Conservation (phyloP, 106 monocot species). For the Vanilla planifolia region DNA sequence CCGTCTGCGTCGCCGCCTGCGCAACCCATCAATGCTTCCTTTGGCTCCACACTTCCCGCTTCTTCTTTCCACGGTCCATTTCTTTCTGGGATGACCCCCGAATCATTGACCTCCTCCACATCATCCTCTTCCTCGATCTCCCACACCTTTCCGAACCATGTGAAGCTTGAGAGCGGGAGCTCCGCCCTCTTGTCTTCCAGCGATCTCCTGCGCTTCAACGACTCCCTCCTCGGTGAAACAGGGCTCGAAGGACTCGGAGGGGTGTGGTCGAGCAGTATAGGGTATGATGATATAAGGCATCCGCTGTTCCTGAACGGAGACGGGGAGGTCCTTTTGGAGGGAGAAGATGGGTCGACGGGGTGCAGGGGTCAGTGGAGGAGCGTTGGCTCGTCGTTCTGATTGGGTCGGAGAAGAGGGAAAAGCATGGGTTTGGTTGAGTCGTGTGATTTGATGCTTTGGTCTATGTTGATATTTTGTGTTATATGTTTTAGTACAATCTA, state of each 20-base stretch:
- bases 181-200: background rate
- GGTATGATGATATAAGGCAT: conserved; percentile 1
- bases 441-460: background rate
- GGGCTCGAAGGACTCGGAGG: background rate
- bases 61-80: background rate
- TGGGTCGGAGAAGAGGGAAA: background rate
- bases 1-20: background rate
- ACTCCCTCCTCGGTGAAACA: background rate
- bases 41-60: background rate
- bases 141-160: background rate
- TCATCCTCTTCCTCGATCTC: too few relatives aligned
- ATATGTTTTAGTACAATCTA: background rate
- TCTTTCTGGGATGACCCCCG: too few relatives aligned
- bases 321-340: background rate
- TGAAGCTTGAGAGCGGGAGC: background rate
- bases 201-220: background rate
- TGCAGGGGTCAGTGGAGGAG: background rate
- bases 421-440: background rate
- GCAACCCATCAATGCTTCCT: background rate
- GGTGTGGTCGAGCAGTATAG: conserved; percentile 3
- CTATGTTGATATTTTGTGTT: background rate
- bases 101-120: too few relatives aligned
- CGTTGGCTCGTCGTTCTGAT: background rate
- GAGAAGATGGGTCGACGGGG: background rate
- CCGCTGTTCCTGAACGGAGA: background rate